phyloP scores from a whole-genome alignment of 2,329 filamentous ascomycete species.

The Cercospora berteroae region DNA sequence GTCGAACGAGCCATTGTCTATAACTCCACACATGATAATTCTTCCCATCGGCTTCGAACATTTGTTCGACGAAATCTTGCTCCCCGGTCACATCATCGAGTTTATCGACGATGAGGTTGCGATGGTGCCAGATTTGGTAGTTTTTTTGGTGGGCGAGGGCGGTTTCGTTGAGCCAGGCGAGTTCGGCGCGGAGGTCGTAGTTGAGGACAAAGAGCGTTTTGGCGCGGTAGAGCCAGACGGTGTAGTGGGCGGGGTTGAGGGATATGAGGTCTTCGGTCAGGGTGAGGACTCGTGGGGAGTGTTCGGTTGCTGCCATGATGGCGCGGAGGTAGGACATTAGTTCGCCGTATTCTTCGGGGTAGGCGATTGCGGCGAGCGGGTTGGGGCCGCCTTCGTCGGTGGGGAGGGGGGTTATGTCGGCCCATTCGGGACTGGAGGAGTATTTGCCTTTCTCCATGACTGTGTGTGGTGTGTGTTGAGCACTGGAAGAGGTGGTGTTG shows the following conservation, averaged over 20 bases:
- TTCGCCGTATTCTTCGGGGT: slow-evolving; percentile 84
- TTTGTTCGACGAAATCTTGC: slow-evolving; percentile 69
- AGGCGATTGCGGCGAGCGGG: slow-evolving; percentile 89
- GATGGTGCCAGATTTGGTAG: slow-evolving; percentile 91
- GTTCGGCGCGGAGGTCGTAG: slow-evolving; percentile 66
- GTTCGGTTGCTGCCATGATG: slow-evolving; percentile 85
- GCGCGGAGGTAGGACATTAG: slow-evolving; percentile 91
- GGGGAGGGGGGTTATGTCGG: slow-evolving; percentile 77
- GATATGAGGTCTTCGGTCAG: slow-evolving; percentile 87
- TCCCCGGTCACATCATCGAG: slow-evolving; percentile 51
- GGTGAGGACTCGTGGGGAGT: slow-evolving; percentile 71
- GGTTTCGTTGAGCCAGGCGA: slow-evolving; percentile 81
- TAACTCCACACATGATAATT: slow-evolving; percentile 99
- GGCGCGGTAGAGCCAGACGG: slow-evolving; percentile 95
- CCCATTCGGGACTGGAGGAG: slow-evolving; percentile 71
- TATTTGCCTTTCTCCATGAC: slow-evolving; percentile 47
- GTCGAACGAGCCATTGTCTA: slow-evolving; percentile 72
- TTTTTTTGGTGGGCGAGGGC: slow-evolving; percentile 88
- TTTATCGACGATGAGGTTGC: slow-evolving; percentile 57
- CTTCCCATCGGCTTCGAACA: slow-evolving; percentile 84
- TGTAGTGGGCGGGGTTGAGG: slow-evolving; percentile 97
- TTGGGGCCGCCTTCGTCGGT: slow-evolving; percentile 72
- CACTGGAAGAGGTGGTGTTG: neutral
- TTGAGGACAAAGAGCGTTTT: slow-evolving; percentile 68
- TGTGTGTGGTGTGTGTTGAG: neutral